These are phyloP conservation scores for Pseudocohnilembus persalinus DNA, from an alignment of 169 alveolate genomes.

Conservation along the genomic window DNA sequence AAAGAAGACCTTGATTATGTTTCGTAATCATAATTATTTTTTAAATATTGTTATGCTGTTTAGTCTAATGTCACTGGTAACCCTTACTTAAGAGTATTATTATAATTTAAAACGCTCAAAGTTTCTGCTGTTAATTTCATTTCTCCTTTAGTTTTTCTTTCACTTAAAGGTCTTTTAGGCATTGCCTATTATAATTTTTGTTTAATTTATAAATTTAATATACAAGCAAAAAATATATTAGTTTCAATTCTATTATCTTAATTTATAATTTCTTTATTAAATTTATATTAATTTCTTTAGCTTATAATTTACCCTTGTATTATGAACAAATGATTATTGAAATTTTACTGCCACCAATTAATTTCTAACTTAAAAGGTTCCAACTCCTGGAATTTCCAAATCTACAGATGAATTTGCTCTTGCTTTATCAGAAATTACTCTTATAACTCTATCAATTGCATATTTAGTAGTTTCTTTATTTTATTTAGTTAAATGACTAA, in stretches of 20 bases:
- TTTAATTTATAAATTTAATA: too few species aligned
- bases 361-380: conserved; percentile 31
- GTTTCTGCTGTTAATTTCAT: conserved; percentile 32
- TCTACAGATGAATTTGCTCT: conserved; percentile 36
- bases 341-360: conserved; percentile 39
- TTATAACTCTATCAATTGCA: conserved; percentile 41
- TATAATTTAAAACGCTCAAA: conserved; percentile 1
- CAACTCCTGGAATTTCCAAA: conserved; percentile 44
- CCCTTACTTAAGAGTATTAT: background rate
- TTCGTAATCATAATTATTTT: background rate
- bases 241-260: background rate
- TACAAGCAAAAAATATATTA: too few species aligned
- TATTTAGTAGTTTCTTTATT: conserved; percentile 52
- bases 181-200: conserved; percentile 3
- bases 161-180: conserved; percentile 47
- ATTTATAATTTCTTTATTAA: background rate
- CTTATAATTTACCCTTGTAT: background rate
- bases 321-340: conserved; percentile 21
- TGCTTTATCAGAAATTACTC: conserved; percentile 33
- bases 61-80: conserved; percentile 18
- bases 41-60: conserved; percentile 34
- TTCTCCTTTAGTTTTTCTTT: conserved; percentile 38
- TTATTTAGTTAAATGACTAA: conserved; percentile 42
- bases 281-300: background rate
- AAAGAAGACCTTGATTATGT: background rate